Percentiles rank a stretch among this genome's conserved stretches.
Evolutionary conservation across 805 yeast species (phyloP).

Genomic region (Monosporozyma servazzii): DNA sequence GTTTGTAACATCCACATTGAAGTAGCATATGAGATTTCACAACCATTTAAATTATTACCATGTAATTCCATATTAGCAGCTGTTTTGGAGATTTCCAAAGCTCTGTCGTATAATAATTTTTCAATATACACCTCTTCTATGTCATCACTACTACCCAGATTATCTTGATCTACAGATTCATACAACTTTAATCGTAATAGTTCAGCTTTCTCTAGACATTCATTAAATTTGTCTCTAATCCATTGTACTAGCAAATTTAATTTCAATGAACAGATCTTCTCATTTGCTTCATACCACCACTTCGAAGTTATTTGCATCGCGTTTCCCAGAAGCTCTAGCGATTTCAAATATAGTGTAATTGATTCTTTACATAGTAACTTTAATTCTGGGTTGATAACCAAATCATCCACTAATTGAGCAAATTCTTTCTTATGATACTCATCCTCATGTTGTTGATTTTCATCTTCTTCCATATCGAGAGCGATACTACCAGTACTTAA

Average conservation of each 20-base stretch:
- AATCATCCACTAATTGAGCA: not conserved
- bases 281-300: slow-evolving; percentile 69
- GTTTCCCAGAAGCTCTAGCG: slow-evolving; percentile 68
- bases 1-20: slow-evolving; percentile 95
- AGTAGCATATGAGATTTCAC: slow-evolving; percentile 84
- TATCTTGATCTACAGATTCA: slow-evolving; percentile 6
- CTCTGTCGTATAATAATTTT: slow-evolving; percentile 82
- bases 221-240: slow-evolving; percentile 84
- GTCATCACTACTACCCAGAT: slow-evolving; percentile 30
- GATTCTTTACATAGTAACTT: slow-evolving; percentile 66
- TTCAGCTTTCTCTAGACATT: slow-evolving; percentile 82
- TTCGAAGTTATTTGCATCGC: slow-evolving; percentile 80
- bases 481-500: slow-evolving; percentile 28
- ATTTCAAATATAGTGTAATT: slow-evolving; percentile 72
- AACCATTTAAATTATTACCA: slow-evolving; percentile 48
- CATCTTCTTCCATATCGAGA: slow-evolving; percentile 21
- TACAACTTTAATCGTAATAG: slow-evolving; percentile 50
- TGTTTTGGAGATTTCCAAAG: slow-evolving; percentile 81
- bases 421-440: not conserved
- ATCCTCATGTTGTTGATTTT: not conserved
- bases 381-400: not conserved
- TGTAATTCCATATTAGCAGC: slow-evolving; percentile 85
- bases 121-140: slow-evolving; percentile 50
- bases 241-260: slow-evolving; percentile 75
- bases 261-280: slow-evolving; percentile 34